A percentile compares a stretch with the other conserved stretches of the same genome.
phyloP scores from a whole-genome alignment of 441 rosid species.

The Pelargonium fulgidum region DNA sequence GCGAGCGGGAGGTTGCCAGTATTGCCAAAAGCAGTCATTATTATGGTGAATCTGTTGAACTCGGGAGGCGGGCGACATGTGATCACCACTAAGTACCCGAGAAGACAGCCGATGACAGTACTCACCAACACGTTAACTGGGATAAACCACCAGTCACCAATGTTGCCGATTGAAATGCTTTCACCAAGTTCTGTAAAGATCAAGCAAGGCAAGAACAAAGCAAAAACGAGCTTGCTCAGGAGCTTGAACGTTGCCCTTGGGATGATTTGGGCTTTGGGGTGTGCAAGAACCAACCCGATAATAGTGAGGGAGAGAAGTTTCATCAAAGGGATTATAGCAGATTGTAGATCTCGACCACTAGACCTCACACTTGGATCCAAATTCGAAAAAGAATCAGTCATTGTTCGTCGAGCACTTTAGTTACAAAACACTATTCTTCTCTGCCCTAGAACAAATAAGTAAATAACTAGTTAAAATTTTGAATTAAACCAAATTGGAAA shows the following conservation, averaged over 20 bases:
- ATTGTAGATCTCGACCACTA: conserved; percentile 35
- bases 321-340: conserved; percentile 61
- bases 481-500: too few relatives aligned
- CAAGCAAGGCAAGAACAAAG: conserved; percentile 77
- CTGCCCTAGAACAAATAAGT: conserved; percentile 22
- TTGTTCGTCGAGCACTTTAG: conserved; percentile 21
- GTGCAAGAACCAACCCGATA: conserved; percentile 75
- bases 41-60: conserved; percentile 63
- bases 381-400: conserved; percentile 29
- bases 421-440: conserved; percentile 12
- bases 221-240: conserved; percentile 85
- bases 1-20: conserved; percentile 79
- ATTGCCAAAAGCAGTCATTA: conserved; percentile 88
- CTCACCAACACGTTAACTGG: conserved; percentile 76
- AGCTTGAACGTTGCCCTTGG: conserved; percentile 72
- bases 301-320: conserved; percentile 60
- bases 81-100: conserved; percentile 60
- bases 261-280: conserved; percentile 47
- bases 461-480: not conserved
- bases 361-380: conserved; percentile 27
- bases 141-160: conserved; percentile 75
- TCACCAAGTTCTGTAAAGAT: conserved; percentile 86
- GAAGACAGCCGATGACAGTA: conserved; percentile 50
- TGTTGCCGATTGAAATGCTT: conserved; percentile 48
- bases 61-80: conserved; percentile 74